Base-by-base conservation (phyloP, 78 protist genomes). In the Planoprotostelium fungivorum region DNA sequence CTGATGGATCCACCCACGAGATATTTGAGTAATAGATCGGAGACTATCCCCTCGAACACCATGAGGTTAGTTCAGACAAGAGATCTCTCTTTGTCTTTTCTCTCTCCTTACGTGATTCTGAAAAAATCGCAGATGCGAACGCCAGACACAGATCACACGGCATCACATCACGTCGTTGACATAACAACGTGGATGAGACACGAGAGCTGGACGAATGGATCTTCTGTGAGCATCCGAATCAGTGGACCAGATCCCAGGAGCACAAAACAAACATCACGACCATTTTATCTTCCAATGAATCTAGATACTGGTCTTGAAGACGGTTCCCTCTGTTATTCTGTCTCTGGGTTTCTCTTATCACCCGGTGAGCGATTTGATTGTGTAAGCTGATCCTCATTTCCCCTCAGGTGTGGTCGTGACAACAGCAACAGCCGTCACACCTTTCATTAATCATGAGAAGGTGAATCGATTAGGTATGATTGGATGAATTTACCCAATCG, bases 31-130 rank as follows among this genome's bases (percentile, higher is more conserved):
- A 92, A 73, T 23, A 92, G 90, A 86, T 92, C 94, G 25, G 94
- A 92, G 1, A 92, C 94, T 39, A 92, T 85, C 29, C 94, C 94
- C 73, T 92, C 94, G 85, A 92, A 92, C 85, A 92, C 94, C 94
- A 92, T 92, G n/a, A n/a, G n/a, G n/a, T n/a, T n/a, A n/a, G n/a
- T n/a, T n/a, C n/a, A n/a, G n/a, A n/a, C n/a, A n/a, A n/a, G n/a
- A n/a, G n/a, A n/a, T n/a, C n/a, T n/a, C n/a, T n/a, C n/a, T n/a
- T n/a, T n/a, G n/a, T n/a, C n/a, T n/a, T n/a, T n/a, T n/a, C n/a
- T n/a, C n/a, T n/a, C n/a, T n/a, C n/a, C n/a, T n/a, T n/a, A n/a
- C n/a, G n/a, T n/a, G n/a, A n/a, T n/a, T n/a, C n/a, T n/a, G n/a
- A n/a, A n/a, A n/a, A n/a, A n/a, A n/a, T n/a, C n/a, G n/a, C n/a